Evolutionary conservation across 768 basidiomycete species (phyloP).

Genomic region (Auricularia cornea): DNA sequence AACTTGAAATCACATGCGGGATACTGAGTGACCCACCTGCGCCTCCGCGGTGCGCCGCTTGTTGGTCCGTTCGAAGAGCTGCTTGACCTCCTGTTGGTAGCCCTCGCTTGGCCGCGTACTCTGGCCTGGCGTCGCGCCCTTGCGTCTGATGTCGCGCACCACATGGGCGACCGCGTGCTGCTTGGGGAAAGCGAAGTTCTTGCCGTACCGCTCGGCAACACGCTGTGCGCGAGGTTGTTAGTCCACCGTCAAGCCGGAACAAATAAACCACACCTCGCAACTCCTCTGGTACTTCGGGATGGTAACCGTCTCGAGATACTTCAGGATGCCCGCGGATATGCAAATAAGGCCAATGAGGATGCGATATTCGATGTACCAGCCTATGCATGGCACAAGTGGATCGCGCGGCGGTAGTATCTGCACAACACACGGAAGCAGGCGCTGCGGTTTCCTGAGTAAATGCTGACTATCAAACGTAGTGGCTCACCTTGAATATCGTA

Average conservation of each 20-base stretch:
- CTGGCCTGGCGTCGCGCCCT: slow-evolving; percentile 22
- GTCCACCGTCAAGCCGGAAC: not conserved
- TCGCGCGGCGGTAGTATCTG: slow-evolving; percentile 20
- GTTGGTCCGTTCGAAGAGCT: slow-evolving; percentile 23
- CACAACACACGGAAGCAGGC: slow-evolving; percentile 22
- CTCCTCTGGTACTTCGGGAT: not conserved
- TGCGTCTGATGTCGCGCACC: slow-evolving; percentile 15
- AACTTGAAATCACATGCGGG: not conserved
- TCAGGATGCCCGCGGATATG: slow-evolving; percentile 19
- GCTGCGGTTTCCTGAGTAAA: slow-evolving; percentile 12
- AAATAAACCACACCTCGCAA: not conserved
- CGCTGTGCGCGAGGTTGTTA: slow-evolving; percentile 8
- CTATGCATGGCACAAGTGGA: slow-evolving; percentile 19
- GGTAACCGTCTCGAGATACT: not conserved
- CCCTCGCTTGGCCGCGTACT: slow-evolving; percentile 24
- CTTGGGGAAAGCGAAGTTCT: slow-evolving; percentile 23
- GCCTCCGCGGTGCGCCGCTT: slow-evolving; percentile 20
- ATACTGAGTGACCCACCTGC: slow-evolving; percentile 13
- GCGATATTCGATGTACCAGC: slow-evolving; percentile 15
- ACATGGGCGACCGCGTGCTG: slow-evolving; percentile 21
- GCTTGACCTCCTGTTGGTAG: slow-evolving; percentile 23
- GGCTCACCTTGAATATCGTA: slow-evolving; percentile 17
- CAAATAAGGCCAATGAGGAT: slow-evolving; percentile 20
- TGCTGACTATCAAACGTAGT: not conserved
- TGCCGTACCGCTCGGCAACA: slow-evolving; percentile 15